These are phyloP conservation scores for Phaffia rhodozyma DNA, from an alignment of 1,284 basidiomycete genomes.

Conservation along the genomic window DNA sequence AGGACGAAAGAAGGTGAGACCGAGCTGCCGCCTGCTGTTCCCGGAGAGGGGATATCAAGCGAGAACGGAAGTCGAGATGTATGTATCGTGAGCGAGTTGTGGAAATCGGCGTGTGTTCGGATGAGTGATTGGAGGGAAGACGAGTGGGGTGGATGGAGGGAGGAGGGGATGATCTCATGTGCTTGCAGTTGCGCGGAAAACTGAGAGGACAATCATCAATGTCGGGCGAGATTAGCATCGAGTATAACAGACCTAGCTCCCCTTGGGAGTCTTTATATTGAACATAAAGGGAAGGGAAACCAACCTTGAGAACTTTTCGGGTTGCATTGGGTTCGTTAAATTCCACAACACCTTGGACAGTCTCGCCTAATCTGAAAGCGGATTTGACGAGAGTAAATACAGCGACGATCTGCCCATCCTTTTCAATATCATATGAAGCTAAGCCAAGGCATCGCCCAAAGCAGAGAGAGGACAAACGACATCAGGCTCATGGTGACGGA, in stretches of 20 bases:
- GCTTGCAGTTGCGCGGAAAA: conserved; percentile 73
- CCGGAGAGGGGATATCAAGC: conserved; percentile 58
- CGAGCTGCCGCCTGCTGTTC: neutral
- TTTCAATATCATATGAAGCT: conserved; percentile 88
- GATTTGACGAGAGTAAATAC: conserved; percentile 82
- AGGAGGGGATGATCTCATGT: conserved; percentile 57
- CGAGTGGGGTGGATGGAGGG: conserved; percentile 31
- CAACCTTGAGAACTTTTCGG: conserved; percentile 59
- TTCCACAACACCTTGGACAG: conserved; percentile 72
- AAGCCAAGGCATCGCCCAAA: conserved; percentile 1
- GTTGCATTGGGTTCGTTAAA: conserved; percentile 51
- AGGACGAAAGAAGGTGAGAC: conserved; percentile 12
- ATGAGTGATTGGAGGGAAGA: conserved; percentile 24
- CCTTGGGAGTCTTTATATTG: neutral
- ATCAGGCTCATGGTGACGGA: neutral
- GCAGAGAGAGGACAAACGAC: conserved; percentile 5
- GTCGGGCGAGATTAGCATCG: conserved; percentile 1
- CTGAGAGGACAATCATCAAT: conserved; percentile 34
- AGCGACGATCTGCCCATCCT: conserved; percentile 75
- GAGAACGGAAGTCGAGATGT: conserved; percentile 65
- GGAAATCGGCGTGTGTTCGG: conserved; percentile 67
- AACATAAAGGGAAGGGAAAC: conserved; percentile 19
- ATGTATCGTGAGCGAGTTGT: conserved; percentile 57
- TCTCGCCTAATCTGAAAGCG: conserved; percentile 78
- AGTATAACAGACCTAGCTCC: neutral